Evolutionary conservation across 2,329 filamentous ascomycete species (phyloP), one percentile per base, ranked within the genome.

Genomic region (Aspergillus intermedius): DNA sequence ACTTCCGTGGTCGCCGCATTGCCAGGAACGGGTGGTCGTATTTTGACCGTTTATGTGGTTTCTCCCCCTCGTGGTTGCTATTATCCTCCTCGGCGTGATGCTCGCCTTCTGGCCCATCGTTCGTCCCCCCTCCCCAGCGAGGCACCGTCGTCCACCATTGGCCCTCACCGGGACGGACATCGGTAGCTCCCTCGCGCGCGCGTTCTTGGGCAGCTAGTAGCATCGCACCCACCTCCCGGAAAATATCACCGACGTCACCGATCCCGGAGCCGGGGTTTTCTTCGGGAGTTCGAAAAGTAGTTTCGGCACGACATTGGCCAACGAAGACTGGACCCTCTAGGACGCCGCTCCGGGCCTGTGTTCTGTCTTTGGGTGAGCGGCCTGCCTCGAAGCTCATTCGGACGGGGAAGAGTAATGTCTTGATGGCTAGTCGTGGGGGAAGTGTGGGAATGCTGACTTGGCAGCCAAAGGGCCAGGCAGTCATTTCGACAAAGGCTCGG

Each of bases 161-260:
- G 3, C 77, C 77, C 54, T 79, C 74, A 1, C 79, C 78, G 3
- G 77, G 72, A 45, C 65, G 72, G 44, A 64, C 60, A 55, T 81
- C 77, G 1, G 58, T 58, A 46, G 66, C 70, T 0, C 78, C 80
- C 57, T 83, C 74, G 45, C 80, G 71, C n/a, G 72, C 72, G 34
- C 81, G 73, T 61, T 84, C 80, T 60, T 84, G 79, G 1, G 81
- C 81, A 2, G 82, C 60, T 17, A 80, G 68, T 12, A 84, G 65
- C 63, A 83, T 67, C 1, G 73, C 76, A 4, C 78, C 80, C 3
- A 82, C 64, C 56, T 84, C 81, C 47, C 80, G 73, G 51, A 81
- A 70, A 7, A 77, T 54, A 58, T 84, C 80, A 45, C 82, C 71
- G 13, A 72, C 60, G 50, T 71, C 71, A 28, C 59, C 66, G 43